A percentile compares a stretch with the other conserved stretches of the same genome.
Conservation (phyloP, 192 early-diverging fungal genomes). For the Coemansia sp. region DNA sequence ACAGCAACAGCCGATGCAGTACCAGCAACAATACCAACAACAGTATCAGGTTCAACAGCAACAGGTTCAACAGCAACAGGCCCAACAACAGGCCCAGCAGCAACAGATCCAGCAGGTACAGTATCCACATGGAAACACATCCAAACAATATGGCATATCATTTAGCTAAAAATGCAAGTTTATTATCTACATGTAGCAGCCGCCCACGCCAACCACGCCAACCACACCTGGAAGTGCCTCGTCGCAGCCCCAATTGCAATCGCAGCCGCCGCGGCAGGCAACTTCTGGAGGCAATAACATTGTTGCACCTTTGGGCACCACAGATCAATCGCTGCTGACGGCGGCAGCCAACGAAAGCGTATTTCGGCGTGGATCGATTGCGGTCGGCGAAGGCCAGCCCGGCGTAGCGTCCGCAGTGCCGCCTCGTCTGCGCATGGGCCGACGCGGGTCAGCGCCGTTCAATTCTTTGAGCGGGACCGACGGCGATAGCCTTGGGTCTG, state of each 20-base stretch:
- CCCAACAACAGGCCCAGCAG: neutral
- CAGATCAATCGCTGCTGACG: slow-evolving; percentile 44
- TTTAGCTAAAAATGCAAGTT: neutral
- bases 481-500: slow-evolving; percentile 5
- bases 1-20: slow-evolving; percentile 11
- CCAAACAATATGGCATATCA: no score
- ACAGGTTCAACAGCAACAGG: slow-evolving; percentile 3
- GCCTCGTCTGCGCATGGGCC: slow-evolving; percentile 43
- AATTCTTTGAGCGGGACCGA: slow-evolving; percentile 10
- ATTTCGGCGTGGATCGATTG: slow-evolving; percentile 57
- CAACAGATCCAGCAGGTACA: neutral
- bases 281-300: neutral
- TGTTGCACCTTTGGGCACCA: slow-evolving; percentile 6
- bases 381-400: slow-evolving; percentile 41
- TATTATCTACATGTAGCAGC: slow-evolving; percentile 22
- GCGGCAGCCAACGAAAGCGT: slow-evolving; percentile 55
- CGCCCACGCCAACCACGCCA: slow-evolving; percentile 23
- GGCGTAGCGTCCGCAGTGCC: slow-evolving; percentile 63
- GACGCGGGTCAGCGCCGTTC: slow-evolving; percentile 41
- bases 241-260: slow-evolving; percentile 16
- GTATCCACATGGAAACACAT: no score
- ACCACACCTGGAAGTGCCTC: slow-evolving; percentile 12
- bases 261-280: slow-evolving; percentile 3
- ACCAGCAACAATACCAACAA: slow-evolving; percentile 2
- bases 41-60: neutral